Evolutionary conservation across 345 rosid species (phyloP).

Genomic region (Linum usitatissimum): DNA sequence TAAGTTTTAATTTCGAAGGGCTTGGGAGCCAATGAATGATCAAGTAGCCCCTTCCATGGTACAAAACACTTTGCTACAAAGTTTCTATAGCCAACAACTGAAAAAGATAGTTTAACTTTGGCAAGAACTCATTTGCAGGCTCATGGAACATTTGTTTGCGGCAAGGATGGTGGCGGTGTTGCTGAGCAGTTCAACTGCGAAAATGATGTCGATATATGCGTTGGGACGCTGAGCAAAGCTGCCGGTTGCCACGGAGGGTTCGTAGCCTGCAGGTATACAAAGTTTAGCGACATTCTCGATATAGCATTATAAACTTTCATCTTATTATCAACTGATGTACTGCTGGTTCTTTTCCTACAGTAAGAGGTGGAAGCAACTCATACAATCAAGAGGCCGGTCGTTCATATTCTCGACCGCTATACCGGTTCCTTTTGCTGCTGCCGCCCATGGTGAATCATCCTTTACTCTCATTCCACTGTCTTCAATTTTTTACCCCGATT

Average conservation of each 20-base stretch:
- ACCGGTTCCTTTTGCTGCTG: conserved; percentile 76
- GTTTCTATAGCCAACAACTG: no score
- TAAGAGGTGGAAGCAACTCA: conserved; percentile 82
- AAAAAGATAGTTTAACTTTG: neutral
- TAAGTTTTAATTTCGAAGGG: no score
- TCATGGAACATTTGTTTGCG: conserved; percentile 95
- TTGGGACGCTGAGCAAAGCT: conserved; percentile 94
- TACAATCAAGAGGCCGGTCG: conserved; percentile 81
- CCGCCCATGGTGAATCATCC: conserved; percentile 53
- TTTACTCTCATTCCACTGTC: no score
- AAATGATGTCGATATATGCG: conserved; percentile 62
- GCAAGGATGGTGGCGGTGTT: conserved; percentile 83
- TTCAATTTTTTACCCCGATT: no score
- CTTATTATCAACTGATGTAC: no score
- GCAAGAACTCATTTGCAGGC: conserved; percentile 43
- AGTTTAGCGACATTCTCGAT: neutral
- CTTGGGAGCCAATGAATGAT: neutral
- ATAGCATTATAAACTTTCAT: no score
- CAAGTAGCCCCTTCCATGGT: no score
- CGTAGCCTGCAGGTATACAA: conserved; percentile 87
- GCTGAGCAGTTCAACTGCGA: conserved; percentile 84
- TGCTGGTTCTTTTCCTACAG: conserved; percentile 30
- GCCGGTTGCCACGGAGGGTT: conserved; percentile 99
- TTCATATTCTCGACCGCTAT: conserved; percentile 83
- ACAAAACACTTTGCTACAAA: no score